These are phyloP conservation scores for Coelastrella sp. DNA, from an alignment of 139 green algal species.

Conservation along the genomic window DNA sequence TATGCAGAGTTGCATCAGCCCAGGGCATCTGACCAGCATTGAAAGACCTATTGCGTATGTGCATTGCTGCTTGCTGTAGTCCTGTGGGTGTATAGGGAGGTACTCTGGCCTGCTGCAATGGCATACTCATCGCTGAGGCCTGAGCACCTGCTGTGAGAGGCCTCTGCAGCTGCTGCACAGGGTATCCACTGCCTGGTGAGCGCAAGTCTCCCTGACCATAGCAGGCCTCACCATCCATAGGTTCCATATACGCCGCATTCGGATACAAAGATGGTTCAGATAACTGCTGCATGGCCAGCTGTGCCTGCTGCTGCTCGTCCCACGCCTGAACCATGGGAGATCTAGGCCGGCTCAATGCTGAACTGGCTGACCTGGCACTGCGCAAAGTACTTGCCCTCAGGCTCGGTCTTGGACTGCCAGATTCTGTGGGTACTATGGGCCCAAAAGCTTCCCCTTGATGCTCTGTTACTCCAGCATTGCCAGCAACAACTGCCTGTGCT, in stretches of 20 bases:
- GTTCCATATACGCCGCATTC: neutral
- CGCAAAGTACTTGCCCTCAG: neutral
- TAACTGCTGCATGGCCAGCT: no score
- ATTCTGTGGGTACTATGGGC: neutral
- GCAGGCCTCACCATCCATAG: neutral
- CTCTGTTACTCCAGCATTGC: neutral
- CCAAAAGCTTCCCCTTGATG: neutral
- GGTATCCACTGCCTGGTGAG: neutral
- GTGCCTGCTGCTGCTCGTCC: slow-evolving; percentile 28
- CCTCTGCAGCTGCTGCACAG: neutral
- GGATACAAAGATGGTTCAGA: no score
- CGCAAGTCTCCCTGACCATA: neutral
- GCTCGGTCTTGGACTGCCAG: neutral
- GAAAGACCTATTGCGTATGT: neutral
- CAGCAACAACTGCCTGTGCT: neutral
- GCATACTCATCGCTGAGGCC: neutral
- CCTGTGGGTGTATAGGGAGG: neutral
- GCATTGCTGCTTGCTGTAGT: neutral
- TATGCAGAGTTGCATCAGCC: neutral
- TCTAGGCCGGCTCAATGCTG: no score
- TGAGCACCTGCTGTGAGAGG: neutral
- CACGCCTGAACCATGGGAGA: no score
- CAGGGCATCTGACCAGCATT: neutral
- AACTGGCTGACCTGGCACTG: neutral
- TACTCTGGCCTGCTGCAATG: no score